phyloP scores from a whole-genome alignment of 139 green algal species.

The Deuterostichococcus epilithicus region DNA sequence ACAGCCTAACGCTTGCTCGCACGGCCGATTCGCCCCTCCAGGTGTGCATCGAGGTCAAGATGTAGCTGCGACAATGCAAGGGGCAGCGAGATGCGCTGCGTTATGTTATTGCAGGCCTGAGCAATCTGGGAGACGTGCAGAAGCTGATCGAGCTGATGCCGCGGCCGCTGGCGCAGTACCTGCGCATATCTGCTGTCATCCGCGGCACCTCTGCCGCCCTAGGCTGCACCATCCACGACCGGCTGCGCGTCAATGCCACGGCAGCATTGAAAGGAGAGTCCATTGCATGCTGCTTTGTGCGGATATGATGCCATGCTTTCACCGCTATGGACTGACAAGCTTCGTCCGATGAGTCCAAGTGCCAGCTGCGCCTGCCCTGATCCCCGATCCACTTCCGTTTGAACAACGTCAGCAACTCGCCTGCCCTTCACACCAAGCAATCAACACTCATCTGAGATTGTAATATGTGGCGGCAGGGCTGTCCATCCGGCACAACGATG shows the following conservation, averaged over 20 bases:
- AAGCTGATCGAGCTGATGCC: conserved; percentile 48
- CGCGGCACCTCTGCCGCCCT: conserved; percentile 32
- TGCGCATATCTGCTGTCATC: conserved; percentile 47
- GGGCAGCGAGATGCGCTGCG: neutral
- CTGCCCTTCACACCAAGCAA: neutral
- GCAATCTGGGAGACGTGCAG: conserved; percentile 11
- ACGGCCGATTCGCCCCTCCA: no score
- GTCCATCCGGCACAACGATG: neutral
- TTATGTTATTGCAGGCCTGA: neutral
- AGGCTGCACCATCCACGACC: conserved; percentile 39
- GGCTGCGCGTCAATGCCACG: conserved; percentile 52
- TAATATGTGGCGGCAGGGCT: conserved; percentile 5
- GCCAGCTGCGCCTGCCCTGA: conserved; percentile 2
- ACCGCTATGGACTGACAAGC: neutral
- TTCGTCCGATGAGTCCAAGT: neutral
- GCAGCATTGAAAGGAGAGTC: conserved; percentile 23
- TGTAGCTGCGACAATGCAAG: no score
- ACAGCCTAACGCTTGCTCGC: no score
- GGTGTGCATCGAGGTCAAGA: no score
- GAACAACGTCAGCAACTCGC: conserved; percentile 1
- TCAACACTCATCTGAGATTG: neutral
- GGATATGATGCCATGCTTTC: neutral
- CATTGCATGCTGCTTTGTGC: neutral
- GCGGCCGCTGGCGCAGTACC: conserved; percentile 44
- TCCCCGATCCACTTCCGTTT: conserved; percentile 10